Conservation (phyloP, 139 green algal genomes). For the Pycnococcus provasolii region DNA sequence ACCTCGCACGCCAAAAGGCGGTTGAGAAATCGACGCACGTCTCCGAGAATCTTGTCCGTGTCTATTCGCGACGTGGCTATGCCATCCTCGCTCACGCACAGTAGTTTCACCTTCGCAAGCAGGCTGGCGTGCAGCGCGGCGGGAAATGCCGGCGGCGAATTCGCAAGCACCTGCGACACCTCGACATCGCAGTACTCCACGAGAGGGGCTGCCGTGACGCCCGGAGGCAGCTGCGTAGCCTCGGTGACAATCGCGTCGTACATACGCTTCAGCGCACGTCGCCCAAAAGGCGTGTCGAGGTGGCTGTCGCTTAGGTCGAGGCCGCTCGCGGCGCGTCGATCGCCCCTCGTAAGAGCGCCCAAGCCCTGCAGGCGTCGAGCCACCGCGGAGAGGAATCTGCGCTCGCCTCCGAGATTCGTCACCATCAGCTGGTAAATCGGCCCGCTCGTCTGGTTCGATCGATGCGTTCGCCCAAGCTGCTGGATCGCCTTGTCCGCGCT, state of each 20-base stretch:
- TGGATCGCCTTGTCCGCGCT: slow-evolving; percentile 57
- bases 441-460: slow-evolving; percentile 54
- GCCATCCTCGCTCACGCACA: neutral
- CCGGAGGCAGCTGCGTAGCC: no score
- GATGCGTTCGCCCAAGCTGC: slow-evolving; percentile 66
- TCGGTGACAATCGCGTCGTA: slow-evolving; percentile 33
- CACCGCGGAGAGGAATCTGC: slow-evolving; percentile 32
- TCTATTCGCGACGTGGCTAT: neutral
- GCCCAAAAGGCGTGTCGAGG: slow-evolving; percentile 40
- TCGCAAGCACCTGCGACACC: neutral
- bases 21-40: slow-evolving; percentile 47
- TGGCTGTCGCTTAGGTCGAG: slow-evolving; percentile 40
- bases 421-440: slow-evolving; percentile 56
- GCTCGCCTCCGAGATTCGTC: slow-evolving; percentile 45
- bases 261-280: slow-evolving; percentile 38
- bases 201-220: neutral
- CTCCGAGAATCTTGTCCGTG: slow-evolving; percentile 4
- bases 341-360: slow-evolving; percentile 24
- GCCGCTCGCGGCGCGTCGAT: slow-evolving; percentile 19
- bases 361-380: slow-evolving; percentile 27
- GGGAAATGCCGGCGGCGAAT: neutral
- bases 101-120: no score
- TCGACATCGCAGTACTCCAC: neutral
- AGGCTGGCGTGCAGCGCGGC: no score
- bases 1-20: slow-evolving; percentile 30